Evolutionary conservation across 805 yeast genomes (phyloP).

Genomic region (Isabelozyma heimii): DNA sequence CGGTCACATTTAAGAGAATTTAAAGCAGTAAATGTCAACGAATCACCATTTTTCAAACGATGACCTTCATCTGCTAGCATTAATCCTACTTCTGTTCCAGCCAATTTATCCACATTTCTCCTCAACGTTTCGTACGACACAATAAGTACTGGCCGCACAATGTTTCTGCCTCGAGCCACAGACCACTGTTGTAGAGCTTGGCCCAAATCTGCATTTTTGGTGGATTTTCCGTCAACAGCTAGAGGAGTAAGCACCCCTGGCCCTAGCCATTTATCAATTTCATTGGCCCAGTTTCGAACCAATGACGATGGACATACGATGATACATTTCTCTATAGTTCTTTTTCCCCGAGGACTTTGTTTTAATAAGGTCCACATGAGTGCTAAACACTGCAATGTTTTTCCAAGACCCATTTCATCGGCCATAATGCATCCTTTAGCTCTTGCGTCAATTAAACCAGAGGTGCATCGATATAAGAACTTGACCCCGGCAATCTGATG

Average conservation of each 20-base stretch:
- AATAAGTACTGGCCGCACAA: constrained; percentile 90
- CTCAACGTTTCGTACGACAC: constrained; percentile 93
- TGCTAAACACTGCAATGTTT: constrained; percentile 84
- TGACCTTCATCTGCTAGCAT: constrained; percentile 59
- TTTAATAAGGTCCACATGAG: constrained; percentile 87
- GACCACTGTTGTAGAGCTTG: constrained; percentile 80
- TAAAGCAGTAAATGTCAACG: constrained; percentile 83
- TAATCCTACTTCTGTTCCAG: constrained; percentile 78
- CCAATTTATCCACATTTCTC: constrained; percentile 73
- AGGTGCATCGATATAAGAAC: constrained; percentile 84
- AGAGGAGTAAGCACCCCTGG: constrained; percentile 84
- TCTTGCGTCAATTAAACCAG: constrained; percentile 77
- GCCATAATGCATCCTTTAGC: constrained; percentile 98
- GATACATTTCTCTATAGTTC: constrained; percentile 83
- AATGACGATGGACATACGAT: constrained; percentile 94
- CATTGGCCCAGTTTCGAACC: constrained; percentile 97
- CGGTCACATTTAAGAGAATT: constrained; percentile 81
- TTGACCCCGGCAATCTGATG: constrained; percentile 96
- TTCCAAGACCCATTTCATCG: constrained; percentile 95
- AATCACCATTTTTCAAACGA: constrained; percentile 67
- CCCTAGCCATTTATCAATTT: constrained; percentile 91
- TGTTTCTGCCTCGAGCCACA: constrained; percentile 77
- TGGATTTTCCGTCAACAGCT: constrained; percentile 88
- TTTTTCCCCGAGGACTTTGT: constrained; percentile 83
- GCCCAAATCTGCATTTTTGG: constrained; percentile 67